Percentiles rank a stretch among this genome's conserved stretches.
These are phyloP conservation scores for Isabelozyma gotoi DNA, from an alignment of 805 yeast species.

Conservation along the genomic window DNA sequence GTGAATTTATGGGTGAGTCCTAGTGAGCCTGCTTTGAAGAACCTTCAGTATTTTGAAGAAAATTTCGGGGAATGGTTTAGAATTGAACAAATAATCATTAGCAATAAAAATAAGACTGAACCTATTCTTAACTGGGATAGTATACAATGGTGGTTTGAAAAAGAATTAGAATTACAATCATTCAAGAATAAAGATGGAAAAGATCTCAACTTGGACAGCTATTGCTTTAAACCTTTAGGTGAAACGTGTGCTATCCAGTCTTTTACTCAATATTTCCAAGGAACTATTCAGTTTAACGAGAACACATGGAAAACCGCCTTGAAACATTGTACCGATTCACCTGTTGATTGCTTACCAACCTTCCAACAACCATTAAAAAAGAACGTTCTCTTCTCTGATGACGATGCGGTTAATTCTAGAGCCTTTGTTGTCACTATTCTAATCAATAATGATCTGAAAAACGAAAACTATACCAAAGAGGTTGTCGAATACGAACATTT, in stretches of 20 bases:
- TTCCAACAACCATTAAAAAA: conserved; percentile 88
- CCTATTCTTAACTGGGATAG: conserved; percentile 67
- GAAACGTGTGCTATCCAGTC: conserved; percentile 83
- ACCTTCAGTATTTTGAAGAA: conserved; percentile 69
- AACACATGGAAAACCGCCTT: conserved; percentile 57
- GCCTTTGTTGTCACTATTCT: conserved; percentile 80
- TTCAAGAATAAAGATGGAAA: conserved; percentile 22
- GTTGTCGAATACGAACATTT: conserved; percentile 68
- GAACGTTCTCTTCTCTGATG: conserved; percentile 57
- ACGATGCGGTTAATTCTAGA: conserved; percentile 54
- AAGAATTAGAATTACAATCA: conserved; percentile 52
- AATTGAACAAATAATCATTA: conserved; percentile 76
- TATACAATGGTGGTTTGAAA: conserved; percentile 86
- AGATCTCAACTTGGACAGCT: conserved; percentile 47
- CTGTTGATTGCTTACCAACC: conserved; percentile 85
- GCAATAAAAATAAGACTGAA: conserved; percentile 52
- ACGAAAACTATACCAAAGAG: conserved; percentile 34
- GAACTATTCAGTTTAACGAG: conserved; percentile 52
- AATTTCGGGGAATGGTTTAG: conserved; percentile 92
- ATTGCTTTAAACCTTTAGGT: conserved; percentile 83
- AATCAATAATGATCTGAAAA: conserved; percentile 50
- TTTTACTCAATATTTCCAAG: conserved; percentile 82
- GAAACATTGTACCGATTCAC: conserved; percentile 65
- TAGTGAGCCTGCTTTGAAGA: conserved; percentile 62
- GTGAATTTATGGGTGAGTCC: conserved; percentile 89